These are phyloP conservation scores for Mortierella polycephala DNA, from an alignment of 371 early-diverging fungal species.

Conservation along the genomic window DNA sequence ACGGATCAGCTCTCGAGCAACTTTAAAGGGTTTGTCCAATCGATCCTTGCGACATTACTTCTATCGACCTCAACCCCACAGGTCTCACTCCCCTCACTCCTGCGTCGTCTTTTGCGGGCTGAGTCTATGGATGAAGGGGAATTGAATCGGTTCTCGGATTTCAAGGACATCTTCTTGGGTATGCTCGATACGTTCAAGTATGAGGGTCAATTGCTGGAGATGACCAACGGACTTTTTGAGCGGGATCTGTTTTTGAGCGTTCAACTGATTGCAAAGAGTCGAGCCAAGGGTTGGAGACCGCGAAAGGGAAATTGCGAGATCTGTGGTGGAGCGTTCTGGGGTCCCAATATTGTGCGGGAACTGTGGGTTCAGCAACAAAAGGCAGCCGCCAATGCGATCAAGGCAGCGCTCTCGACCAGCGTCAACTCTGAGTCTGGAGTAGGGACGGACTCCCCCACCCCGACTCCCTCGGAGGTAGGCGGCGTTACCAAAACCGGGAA, in stretches of 20 bases:
- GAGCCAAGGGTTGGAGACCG: slow-evolving; percentile 73
- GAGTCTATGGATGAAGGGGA: slow-evolving; percentile 51
- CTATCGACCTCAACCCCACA: slow-evolving; percentile 73
- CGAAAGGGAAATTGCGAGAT: slow-evolving; percentile 67
- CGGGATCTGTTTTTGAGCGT: slow-evolving; percentile 71
- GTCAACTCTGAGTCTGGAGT: slow-evolving; percentile 21
- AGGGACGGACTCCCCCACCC: slow-evolving; percentile 13
- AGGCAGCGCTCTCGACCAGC: slow-evolving; percentile 42
- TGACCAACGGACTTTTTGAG: slow-evolving; percentile 79
- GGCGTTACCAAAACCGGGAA: slow-evolving; percentile 1
- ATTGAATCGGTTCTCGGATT: slow-evolving; percentile 76
- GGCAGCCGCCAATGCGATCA: slow-evolving; percentile 52
- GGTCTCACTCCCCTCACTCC: slow-evolving; percentile 72
- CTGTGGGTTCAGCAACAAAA: slow-evolving; percentile 54
- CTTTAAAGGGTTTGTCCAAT: slow-evolving; percentile 73
- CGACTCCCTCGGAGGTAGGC: slow-evolving; percentile 4
- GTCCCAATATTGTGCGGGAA: slow-evolving; percentile 50
- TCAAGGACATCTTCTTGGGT: slow-evolving; percentile 75
- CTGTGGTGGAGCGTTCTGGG: slow-evolving; percentile 66
- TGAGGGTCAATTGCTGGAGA: slow-evolving; percentile 76
- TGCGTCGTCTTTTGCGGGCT: slow-evolving; percentile 71
- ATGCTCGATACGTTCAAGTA: slow-evolving; percentile 83
- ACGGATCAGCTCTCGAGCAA: slow-evolving; percentile 60
- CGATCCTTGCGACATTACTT: slow-evolving; percentile 69
- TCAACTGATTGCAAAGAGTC: slow-evolving; percentile 64